These are phyloP conservation scores for Phytophthora tubulina DNA, from an alignment of 352 stramenopile genomes.

Conservation along the genomic window DNA sequence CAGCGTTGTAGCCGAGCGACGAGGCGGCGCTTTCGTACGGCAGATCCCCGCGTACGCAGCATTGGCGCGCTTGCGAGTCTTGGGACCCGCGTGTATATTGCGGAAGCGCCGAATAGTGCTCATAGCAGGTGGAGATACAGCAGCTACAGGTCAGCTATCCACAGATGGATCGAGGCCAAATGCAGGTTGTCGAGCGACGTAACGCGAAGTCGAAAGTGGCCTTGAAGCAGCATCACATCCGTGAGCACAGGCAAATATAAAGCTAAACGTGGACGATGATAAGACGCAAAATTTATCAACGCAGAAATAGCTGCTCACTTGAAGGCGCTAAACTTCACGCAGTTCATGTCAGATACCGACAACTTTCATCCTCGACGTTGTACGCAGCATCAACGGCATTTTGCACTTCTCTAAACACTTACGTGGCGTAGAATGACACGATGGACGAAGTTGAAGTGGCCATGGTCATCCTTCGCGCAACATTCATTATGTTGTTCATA, in stretches of 20 bases:
- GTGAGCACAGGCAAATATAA: constrained; percentile 18
- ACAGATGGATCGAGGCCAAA: not conserved
- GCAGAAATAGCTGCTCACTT: constrained; percentile 24
- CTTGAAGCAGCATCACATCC: not conserved
- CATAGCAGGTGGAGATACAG: constrained; percentile 11
- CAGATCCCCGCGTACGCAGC: constrained; percentile 26
- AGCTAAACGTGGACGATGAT: constrained; percentile 13
- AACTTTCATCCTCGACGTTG: too few relatives aligned
- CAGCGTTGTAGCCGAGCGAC: constrained; percentile 31
- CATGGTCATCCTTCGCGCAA: not conserved
- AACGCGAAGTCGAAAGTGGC: constrained; percentile 23
- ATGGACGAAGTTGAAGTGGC: not conserved
- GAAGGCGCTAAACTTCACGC: not conserved
- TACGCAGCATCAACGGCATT: too few relatives aligned
- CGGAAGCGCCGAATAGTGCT: constrained; percentile 36
- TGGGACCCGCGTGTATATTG: constrained; percentile 30
- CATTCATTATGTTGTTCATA: not conserved
- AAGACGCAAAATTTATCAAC: constrained; percentile 24
- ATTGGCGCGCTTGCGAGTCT: constrained; percentile 41
- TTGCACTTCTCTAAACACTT: too few relatives aligned
- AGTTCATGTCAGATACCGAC: too few relatives aligned
- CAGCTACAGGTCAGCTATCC: constrained; percentile 20
- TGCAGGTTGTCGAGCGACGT: not conserved
- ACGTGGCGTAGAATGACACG: too few relatives aligned
- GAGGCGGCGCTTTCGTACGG: constrained; percentile 25